phyloP scores from a whole-genome alignment of 1,284 basidiomycete species.

The Macrocystidia cucumis region DNA sequence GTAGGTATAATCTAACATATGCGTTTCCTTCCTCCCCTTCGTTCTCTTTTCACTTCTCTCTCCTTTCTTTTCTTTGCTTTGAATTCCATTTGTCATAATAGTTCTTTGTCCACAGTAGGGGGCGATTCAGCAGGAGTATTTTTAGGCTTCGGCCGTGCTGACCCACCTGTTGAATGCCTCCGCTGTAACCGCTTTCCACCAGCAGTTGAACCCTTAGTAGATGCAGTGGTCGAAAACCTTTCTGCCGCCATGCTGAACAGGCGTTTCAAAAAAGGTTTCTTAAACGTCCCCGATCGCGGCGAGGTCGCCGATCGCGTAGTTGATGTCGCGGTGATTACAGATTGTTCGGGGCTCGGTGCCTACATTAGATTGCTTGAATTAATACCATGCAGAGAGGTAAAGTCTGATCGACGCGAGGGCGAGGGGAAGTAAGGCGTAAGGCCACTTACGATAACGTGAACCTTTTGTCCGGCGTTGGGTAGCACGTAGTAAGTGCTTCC shows the following conservation, averaged over 20 bases:
- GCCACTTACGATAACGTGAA: constrained; percentile 59
- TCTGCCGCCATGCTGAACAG: constrained; percentile 27
- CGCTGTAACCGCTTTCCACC: constrained; percentile 27
- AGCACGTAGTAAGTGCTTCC: constrained; percentile 69
- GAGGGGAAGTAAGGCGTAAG: constrained; percentile 8
- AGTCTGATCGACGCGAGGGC: constrained; percentile 6
- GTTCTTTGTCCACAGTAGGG: no score
- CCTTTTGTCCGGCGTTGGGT: constrained; percentile 57
- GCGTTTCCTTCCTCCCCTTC: no score
- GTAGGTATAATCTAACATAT: no score
- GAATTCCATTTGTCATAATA: no score
- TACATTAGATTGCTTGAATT: constrained; percentile 12
- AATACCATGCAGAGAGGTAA: no score
- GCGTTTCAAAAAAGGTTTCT: constrained; percentile 43
- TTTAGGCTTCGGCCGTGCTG: constrained; percentile 16
- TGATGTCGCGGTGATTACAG: constrained; percentile 42
- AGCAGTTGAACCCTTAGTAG: constrained; percentile 23
- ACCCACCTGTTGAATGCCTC: constrained; percentile 35
- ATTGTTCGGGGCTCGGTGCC: constrained; percentile 37
- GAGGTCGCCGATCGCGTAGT: constrained; percentile 39
- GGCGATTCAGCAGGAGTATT: no score
- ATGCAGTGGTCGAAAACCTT: constrained; percentile 32
- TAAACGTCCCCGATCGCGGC: constrained; percentile 23
- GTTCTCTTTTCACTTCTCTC: no score
- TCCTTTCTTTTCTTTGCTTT: no score